Percentiles rank a stretch among this genome's conserved stretches.
These are phyloP conservation scores for Obba rivulosa DNA, from an alignment of 768 basidiomycete genomes.

Conservation along the genomic window DNA sequence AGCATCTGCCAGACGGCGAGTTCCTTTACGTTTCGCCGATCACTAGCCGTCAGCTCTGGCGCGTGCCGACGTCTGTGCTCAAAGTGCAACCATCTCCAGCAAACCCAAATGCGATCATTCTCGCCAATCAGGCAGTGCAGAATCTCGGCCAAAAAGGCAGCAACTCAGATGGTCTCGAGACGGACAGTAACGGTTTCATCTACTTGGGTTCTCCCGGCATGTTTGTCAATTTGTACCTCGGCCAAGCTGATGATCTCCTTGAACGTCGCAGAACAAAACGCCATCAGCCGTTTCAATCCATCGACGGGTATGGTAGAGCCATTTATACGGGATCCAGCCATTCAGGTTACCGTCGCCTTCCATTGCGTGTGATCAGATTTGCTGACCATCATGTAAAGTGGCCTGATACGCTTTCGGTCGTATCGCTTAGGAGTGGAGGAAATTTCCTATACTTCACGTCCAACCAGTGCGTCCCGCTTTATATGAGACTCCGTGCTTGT, in stretches of 20 bases:
- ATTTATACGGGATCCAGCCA: conserved; percentile 13
- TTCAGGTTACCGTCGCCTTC: conserved; percentile 6
- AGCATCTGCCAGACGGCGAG: conserved; percentile 5
- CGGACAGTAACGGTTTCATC: conserved; percentile 7
- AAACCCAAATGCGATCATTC: conserved; percentile 7
- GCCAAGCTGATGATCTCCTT: neutral
- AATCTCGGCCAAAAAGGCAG: conserved; percentile 7
- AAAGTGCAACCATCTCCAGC: conserved; percentile 9
- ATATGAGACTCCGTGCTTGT: neutral
- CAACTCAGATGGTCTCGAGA: conserved; percentile 13
- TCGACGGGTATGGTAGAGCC: conserved; percentile 7
- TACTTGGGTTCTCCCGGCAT: conserved; percentile 8
- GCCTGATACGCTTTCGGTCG: conserved; percentile 15
- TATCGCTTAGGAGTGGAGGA: conserved; percentile 7
- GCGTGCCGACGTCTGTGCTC: conserved; percentile 10
- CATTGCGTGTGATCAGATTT: neutral
- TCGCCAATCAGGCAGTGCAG: conserved; percentile 6
- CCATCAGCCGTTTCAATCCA: conserved; percentile 9
- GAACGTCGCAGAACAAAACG: conserved; percentile 6
- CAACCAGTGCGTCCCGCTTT: conserved; percentile 8
- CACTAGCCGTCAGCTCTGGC: conserved; percentile 12
- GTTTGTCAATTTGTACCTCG: neutral
- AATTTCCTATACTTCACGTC: conserved; percentile 16
- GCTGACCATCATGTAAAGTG: neutral
- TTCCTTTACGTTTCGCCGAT: conserved; percentile 9